Conservation (phyloP, 192 early-diverging fungal genomes). For the Phycomyces nitens region DNA sequence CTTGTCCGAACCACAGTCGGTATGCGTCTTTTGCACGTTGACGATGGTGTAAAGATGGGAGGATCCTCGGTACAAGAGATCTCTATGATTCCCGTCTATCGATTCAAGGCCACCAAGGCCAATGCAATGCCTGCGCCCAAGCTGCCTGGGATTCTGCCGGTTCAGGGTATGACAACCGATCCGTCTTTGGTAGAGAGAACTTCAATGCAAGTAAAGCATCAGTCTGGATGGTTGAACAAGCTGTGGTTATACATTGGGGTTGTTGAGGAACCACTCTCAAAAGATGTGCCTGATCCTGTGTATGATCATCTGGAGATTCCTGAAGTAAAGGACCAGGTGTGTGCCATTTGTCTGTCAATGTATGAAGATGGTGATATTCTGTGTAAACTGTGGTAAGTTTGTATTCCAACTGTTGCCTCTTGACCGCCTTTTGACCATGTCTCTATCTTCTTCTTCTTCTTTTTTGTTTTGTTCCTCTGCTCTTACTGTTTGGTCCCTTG, state of each 20-base stretch:
- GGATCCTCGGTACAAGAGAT: slow-evolving; percentile 70
- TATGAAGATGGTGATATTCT: slow-evolving; percentile 77
- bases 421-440: too few species aligned
- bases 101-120: slow-evolving; percentile 40
- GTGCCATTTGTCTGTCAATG: slow-evolving; percentile 73
- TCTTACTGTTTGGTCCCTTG: neutral
- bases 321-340: slow-evolving; percentile 41
- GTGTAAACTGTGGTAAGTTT: slow-evolving; percentile 54
- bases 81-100: slow-evolving; percentile 60
- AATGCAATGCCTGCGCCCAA: neutral
- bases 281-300: neutral
- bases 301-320: slow-evolving; percentile 26
- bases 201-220: neutral
- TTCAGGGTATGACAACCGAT: neutral
- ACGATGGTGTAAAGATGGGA: slow-evolving; percentile 52
- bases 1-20: slow-evolving; percentile 44
- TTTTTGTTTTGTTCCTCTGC: neutral
- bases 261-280: neutral
- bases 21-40: slow-evolving; percentile 52
- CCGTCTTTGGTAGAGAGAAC: neutral
- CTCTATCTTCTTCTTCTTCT: too few species aligned
- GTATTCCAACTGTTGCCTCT: neutral
- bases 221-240: slow-evolving; percentile 7
- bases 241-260: slow-evolving; percentile 19
- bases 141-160: neutral